Evolutionary conservation across 139 green algal species (phyloP), one percentile per base, ranked within the genome.

Genomic region (Micractinium sp.): DNA sequence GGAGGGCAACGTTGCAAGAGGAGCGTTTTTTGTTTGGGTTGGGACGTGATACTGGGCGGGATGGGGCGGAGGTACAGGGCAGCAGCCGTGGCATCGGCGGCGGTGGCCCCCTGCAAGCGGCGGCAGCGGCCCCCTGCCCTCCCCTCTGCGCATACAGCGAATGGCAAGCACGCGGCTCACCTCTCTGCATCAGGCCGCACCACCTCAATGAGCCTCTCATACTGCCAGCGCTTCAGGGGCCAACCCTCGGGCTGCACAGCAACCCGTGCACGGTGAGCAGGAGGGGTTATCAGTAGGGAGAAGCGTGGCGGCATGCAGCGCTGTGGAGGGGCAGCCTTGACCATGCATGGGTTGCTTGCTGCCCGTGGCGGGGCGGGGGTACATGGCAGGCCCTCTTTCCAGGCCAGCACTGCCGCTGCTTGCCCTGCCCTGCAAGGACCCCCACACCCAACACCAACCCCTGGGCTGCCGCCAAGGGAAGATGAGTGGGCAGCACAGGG

Each of bases 231-330:
- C 67, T 13, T 27, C 83, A 87, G 63, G 38, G 41, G 41, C 83
- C 83, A 87, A 18, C 83, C 83, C 63, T 87, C 83, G 25, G 89
- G 74, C 71, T 90, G 89, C 80, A 79, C 15, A 36, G 38, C 35
- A 60, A 1, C 2, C n/a, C 7, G 14, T 31, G 19, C 47, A 71
- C 2, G 41, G 56, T 73, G 27, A 1, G 73, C n/a, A 5, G 3
- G 39, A n/a, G n/a, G n/a, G n/a, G n/a, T n/a, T n/a, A n/a, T n/a
- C n/a, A n/a, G n/a, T n/a, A n/a, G n/a, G n/a, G n/a, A 1, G 41
- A 13, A 73, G 53, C 47, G 7, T 41, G 53, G 47, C n/a, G 39
- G 78, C 39, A 23, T n/a, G n/a, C n/a, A n/a, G n/a, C n/a, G 38
- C 76, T 61, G 76, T 77, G 20, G 27, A 71, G 63, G 20, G 63